Base-by-base conservation (phyloP, 148 eudicot species). In the Mesembryanthemum crystallinum region DNA sequence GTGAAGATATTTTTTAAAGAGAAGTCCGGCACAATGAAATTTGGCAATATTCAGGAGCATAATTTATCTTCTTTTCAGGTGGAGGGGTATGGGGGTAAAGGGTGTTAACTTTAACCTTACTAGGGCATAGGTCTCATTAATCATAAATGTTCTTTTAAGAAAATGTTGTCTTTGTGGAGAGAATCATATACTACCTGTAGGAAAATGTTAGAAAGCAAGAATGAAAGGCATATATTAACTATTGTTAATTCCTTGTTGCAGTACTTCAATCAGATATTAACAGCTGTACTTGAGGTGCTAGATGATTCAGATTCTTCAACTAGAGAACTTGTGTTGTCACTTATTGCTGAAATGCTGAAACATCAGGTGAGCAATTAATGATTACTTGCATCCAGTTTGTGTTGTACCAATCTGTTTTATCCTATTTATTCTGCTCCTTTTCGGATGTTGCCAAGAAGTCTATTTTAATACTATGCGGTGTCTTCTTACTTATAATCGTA, bases 181-280 rank as follows among this genome's bases (percentile, higher is more conserved):
- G n/a, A n/a, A n/a, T n/a, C n/a, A n/a, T n/a, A n/a, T n/a, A n/a
- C n/a, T n/a, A n/a, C n/a, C n/a, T n/a, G n/a, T n/a, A n/a, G n/a
- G n/a, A n/a, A n/a, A n/a, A n/a, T n/a, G n/a, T n/a, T n/a, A n/a
- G n/a, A n/a, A n/a, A n/a, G n/a, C 32, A 45, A 37, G 37, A 62
- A 32, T 71, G 30, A 20, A 25, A 67, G 68, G 51, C 11, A 0
- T 28, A 5, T 62, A 54, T 17, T 64, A n/a, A 64, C 49, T 23
- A 74, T 13, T 7, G 35, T 24, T 71, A 67, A 23, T 68, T 68
- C 32, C 39, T 79, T 76, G 42, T 72, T 84, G 80, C 92, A 88
- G 96, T 91, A 87, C 77, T 87, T 95, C 86, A 92, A 95, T 85
- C 99, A 92, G 84, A 88, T 95, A 65, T 84, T 95, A 83, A 95